A percentile compares a stretch with the other conserved stretches of the same genome.
Conservation (phyloP, 768 basidiomycete genomes). For the Leccinum subtestaceum region DNA sequence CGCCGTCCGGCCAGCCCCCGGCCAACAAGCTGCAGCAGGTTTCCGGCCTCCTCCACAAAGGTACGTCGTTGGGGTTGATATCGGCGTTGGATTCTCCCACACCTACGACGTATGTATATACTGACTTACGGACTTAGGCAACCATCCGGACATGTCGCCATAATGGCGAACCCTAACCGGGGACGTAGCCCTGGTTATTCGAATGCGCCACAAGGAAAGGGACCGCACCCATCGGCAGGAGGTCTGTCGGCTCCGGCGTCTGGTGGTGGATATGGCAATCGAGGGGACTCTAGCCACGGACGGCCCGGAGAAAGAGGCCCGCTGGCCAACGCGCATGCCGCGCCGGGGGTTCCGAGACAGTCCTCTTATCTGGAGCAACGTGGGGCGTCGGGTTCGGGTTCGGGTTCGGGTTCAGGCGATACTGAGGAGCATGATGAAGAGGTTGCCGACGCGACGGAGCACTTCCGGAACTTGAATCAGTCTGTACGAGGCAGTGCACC, state of each 20-base stretch:
- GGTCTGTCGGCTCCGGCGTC: not conserved
- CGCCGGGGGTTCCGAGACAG: not conserved
- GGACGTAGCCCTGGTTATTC: slow-evolving; percentile 30
- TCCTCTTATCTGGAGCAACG: not conserved
- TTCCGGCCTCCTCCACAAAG: slow-evolving; percentile 50
- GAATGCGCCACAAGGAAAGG: slow-evolving; percentile 8
- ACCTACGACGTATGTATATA: not conserved
- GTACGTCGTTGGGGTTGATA: slow-evolving; percentile 4
- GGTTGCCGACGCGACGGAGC: not conserved
- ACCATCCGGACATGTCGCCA: slow-evolving; percentile 52
- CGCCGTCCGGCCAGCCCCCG: slow-evolving; percentile 50
- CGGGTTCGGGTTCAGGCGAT: not conserved
- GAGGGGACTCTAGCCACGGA: slow-evolving; percentile 2
- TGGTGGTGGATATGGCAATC: not conserved
- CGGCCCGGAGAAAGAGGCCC: slow-evolving; percentile 7
- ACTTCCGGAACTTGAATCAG: not conserved
- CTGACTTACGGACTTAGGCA: slow-evolving; percentile 16
- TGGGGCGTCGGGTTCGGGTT: not conserved
- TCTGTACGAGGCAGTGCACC: slow-evolving; percentile 24
- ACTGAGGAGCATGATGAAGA: slow-evolving; percentile 6
- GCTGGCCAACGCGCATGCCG: slow-evolving; percentile 6
- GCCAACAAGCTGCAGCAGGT: slow-evolving; percentile 44
- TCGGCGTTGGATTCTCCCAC: not conserved
- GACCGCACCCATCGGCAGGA: slow-evolving; percentile 12
- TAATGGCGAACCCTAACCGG: slow-evolving; percentile 75